These are phyloP conservation scores for Pontederia crassipes DNA, from an alignment of 176 grass and related monocot genomes.

Conservation along the genomic window DNA sequence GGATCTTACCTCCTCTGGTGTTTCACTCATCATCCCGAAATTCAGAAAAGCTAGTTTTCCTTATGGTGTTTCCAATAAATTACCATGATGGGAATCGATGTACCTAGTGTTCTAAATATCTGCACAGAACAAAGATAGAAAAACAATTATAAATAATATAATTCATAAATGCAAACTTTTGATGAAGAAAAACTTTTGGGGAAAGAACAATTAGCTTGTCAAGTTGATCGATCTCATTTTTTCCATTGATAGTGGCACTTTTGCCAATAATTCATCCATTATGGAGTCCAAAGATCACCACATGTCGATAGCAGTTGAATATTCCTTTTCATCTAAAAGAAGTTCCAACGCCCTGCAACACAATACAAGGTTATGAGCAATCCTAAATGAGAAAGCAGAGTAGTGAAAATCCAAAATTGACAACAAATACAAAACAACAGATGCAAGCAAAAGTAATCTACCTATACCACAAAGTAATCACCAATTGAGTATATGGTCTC, in stretches of 20 bases:
- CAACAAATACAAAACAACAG: background rate
- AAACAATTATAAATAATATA: slow-evolving; percentile 22
- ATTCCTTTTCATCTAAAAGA: slow-evolving; percentile 74
- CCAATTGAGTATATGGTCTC: slow-evolving; percentile 87
- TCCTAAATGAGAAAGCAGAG: background rate
- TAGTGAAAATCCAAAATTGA: background rate
- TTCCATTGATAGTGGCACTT: slow-evolving; percentile 64
- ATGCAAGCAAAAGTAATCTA: slow-evolving; percentile 9
- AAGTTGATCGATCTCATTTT: slow-evolving; percentile 59
- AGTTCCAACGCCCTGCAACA: slow-evolving; percentile 62
- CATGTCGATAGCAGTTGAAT: slow-evolving; percentile 96
- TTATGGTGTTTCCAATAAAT: too few species aligned
- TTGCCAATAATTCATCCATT: slow-evolving; percentile 81
- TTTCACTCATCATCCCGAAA: too few species aligned
- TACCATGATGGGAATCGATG: too few species aligned
- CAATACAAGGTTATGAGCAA: slow-evolving; percentile 4
- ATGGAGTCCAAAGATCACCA: slow-evolving; percentile 95
- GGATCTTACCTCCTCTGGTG: too few species aligned
- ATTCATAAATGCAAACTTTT: slow-evolving; percentile 11
- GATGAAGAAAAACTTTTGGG: slow-evolving; percentile 5
- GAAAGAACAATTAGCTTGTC: background rate
- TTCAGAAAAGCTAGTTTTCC: too few species aligned
- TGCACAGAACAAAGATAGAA: too few species aligned
- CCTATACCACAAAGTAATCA: slow-evolving; percentile 98
- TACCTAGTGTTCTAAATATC: slow-evolving; percentile 76